Percentiles rank a stretch among this genome's conserved stretches.
phyloP scores from a whole-genome alignment of 177 flowering plant genomes.

The Tripterygium wilfordii region DNA sequence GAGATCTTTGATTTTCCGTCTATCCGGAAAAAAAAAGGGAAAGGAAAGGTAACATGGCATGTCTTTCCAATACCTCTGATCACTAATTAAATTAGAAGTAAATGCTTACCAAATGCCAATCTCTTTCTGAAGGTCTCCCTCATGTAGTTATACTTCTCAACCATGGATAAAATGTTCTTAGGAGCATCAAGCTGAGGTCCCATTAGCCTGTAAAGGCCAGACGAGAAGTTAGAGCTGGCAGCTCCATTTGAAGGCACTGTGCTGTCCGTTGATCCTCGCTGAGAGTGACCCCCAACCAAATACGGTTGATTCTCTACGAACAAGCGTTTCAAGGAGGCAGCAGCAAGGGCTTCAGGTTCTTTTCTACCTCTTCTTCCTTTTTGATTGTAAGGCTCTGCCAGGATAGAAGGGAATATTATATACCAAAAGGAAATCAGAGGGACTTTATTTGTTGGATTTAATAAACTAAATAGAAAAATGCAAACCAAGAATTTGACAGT shows the following conservation, averaged over 20 bases:
- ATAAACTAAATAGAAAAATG: no score
- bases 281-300: slow-evolving; percentile 64
- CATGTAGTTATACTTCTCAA: slow-evolving; percentile 83
- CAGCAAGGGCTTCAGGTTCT: slow-evolving; percentile 89
- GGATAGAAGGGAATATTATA: slow-evolving; percentile 2
- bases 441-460: no score
- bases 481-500: no score
- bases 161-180: slow-evolving; percentile 54
- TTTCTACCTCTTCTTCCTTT: slow-evolving; percentile 82
- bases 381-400: slow-evolving; percentile 77
- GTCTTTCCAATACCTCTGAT: no score
- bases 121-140: slow-evolving; percentile 68
- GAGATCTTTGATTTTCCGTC: no score
- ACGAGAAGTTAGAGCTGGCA: slow-evolving; percentile 30
- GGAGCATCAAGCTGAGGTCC: slow-evolving; percentile 37
- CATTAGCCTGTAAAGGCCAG: slow-evolving; percentile 31
- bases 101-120: slow-evolving; percentile 81
- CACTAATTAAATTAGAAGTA: background rate
- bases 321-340: slow-evolving; percentile 80
- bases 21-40: no score
- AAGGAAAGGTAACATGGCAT: no score
- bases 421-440: no score
- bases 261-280: slow-evolving; percentile 36
- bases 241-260: slow-evolving; percentile 27
- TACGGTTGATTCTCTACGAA: slow-evolving; percentile 86